Conservation (phyloP, 2,329 filamentous ascomycete genomes). For the Paecilomyces fulvus region DNA sequence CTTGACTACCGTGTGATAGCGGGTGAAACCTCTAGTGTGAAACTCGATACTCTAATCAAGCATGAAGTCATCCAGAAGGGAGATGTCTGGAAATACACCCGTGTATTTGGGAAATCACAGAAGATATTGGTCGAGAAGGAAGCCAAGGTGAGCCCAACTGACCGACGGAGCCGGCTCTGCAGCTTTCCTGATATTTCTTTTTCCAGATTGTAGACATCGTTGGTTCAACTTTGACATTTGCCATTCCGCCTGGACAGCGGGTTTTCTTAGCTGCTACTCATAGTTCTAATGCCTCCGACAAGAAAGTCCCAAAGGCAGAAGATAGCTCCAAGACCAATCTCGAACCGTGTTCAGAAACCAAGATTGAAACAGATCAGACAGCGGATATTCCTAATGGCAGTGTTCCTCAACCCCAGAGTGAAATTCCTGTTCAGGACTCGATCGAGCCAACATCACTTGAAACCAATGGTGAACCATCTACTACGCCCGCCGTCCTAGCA, state of each 20-base stretch:
- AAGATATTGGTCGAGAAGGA: conserved; percentile 34
- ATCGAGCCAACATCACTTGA: background rate
- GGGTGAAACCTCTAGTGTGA: conserved; percentile 35
- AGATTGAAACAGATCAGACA: background rate
- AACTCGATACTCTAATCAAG: conserved; percentile 26
- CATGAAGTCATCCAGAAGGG: conserved; percentile 28
- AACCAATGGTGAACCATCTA: background rate
- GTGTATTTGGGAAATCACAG: conserved; percentile 17
- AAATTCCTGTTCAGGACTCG: background rate
- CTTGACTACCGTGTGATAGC: conserved; percentile 23
- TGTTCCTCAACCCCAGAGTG: background rate
- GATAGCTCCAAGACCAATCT: background rate
- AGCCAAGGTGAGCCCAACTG: conserved; percentile 23
- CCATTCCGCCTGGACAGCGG: conserved; percentile 30
- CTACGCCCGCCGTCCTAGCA: background rate
- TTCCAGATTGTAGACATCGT: conserved; percentile 26
- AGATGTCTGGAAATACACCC: conserved; percentile 34
- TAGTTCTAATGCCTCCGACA: background rate
- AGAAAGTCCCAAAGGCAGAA: background rate
- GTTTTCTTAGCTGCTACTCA: conserved; percentile 19
- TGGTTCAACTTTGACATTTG: conserved; percentile 25
- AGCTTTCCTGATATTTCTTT: background rate
- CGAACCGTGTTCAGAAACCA: background rate
- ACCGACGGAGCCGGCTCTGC: background rate
- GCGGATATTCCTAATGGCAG: background rate